These are phyloP conservation scores for Kingdonia uniflora DNA, from an alignment of 164 flowering plant species.

Conservation along the genomic window DNA sequence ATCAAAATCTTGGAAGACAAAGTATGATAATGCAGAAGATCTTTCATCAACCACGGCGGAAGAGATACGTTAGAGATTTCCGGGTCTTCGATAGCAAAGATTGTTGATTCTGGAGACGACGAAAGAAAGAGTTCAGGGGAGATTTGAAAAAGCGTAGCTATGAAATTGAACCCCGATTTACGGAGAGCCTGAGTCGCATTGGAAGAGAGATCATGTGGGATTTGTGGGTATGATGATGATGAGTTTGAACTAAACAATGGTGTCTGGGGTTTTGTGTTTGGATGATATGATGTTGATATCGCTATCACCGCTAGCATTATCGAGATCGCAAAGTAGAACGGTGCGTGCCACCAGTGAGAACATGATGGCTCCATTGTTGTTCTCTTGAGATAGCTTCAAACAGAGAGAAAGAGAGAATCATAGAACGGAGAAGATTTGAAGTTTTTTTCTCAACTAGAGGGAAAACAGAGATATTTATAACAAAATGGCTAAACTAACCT, in stretches of 20 bases:
- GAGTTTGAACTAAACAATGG: constrained; percentile 1
- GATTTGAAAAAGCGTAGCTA: constrained; percentile 46
- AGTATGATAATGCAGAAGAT: constrained; percentile 45
- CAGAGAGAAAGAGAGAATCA: not conserved
- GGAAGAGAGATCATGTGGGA: constrained; percentile 8
- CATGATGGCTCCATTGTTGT: constrained; percentile 13
- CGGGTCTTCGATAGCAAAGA: constrained; percentile 55
- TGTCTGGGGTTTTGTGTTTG: constrained; percentile 9
- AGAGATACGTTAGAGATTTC: constrained; percentile 28
- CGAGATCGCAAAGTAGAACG: constrained; percentile 18
- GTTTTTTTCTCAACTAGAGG: not conserved
- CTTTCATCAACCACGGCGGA: constrained; percentile 23
- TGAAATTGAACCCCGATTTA: constrained; percentile 34
- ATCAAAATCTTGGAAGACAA: constrained; percentile 28
- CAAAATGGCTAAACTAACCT: no score
- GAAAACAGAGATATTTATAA: no score
- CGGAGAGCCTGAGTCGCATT: constrained; percentile 39
- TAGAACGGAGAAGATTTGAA: not conserved
- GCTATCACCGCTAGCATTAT: constrained; percentile 34
- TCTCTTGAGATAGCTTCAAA: not conserved
- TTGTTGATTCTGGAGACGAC: constrained; percentile 22
- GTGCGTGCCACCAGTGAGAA: constrained; percentile 20
- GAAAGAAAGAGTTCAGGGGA: constrained; percentile 38
- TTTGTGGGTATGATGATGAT: not conserved
- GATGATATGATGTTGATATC: constrained; percentile 22